phyloP scores from a whole-genome alignment of 257 asterid species.

The Sherardia arvensis region DNA sequence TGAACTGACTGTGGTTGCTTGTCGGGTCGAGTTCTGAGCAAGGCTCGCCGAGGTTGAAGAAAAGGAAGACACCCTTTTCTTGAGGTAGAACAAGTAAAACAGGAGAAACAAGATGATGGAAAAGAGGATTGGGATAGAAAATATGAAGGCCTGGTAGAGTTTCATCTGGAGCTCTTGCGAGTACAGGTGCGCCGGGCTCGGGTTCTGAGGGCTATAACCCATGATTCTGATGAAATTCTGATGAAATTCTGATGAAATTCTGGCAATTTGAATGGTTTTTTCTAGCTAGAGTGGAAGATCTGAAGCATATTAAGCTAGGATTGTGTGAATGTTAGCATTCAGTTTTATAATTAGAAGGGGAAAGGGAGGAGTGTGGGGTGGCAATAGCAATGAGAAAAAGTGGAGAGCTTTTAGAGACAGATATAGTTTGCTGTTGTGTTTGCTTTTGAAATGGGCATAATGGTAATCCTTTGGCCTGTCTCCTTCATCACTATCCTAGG shows the following conservation, averaged over 20 bases:
- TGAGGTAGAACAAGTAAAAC: conserved; percentile 78
- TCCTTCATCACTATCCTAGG: neutral
- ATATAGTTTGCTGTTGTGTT: neutral
- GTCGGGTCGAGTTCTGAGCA: conserved; percentile 23
- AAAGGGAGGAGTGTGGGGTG: neutral
- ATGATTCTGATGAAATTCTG: conserved; percentile 11
- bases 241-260: neutral
- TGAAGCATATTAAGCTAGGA: neutral
- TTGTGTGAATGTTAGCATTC: neutral
- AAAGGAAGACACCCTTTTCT: conserved; percentile 35
- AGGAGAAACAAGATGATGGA: conserved; percentile 63
- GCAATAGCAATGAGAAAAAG: conserved; percentile 3
- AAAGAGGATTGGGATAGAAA: conserved; percentile 77
- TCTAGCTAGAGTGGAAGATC: neutral
- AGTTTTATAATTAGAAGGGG: neutral
- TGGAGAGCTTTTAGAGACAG: neutral
- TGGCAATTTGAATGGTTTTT: neutral
- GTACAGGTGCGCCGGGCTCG: conserved; percentile 48
- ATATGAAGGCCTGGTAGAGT: conserved; percentile 76
- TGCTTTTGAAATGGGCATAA: conserved; percentile 10
- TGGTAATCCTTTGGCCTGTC: neutral
- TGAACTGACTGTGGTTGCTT: neutral
- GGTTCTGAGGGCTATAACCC: conserved; percentile 28
- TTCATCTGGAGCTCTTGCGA: conserved; percentile 60
- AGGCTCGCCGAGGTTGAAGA: conserved; percentile 18